A percentile compares a stretch with the other conserved stretches of the same genome.
Evolutionary conservation across 345 rosid genomes (phyloP).

Genomic region (Eucalyptus sp.): DNA sequence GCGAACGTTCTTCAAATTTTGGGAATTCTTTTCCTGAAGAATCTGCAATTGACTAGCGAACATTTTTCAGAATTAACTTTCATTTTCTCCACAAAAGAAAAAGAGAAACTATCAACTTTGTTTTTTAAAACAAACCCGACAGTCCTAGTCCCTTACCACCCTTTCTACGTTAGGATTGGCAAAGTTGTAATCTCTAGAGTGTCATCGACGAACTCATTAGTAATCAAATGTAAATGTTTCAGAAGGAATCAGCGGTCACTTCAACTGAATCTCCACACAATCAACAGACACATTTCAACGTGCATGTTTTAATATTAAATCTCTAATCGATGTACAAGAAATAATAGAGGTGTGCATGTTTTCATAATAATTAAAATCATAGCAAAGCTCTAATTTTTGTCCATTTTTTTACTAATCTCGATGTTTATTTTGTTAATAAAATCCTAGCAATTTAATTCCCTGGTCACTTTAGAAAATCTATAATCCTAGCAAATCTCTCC

Average conservation of each 20-base stretch:
- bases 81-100: neutral
- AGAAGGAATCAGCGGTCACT: neutral
- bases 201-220: neutral
- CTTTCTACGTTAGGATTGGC: neutral
- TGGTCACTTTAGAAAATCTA: no score
- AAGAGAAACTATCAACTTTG: neutral
- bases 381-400: no score
- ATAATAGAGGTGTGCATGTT: neutral
- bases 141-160: neutral
- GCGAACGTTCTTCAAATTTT: neutral
- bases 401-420: no score
- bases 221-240: neutral
- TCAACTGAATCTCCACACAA: neutral
- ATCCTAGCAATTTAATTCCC: no score
- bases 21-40: neutral
- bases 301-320: no score
- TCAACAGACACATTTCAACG: neutral
- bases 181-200: neutral
- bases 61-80: neutral
- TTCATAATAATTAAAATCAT: neutral
- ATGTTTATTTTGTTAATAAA: no score
- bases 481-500: neutral
- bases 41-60: neutral
- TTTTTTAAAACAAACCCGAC: neutral
- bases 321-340: neutral